A percentile compares a stretch with the other conserved stretches of the same genome.
Conservation (phyloP, 129 eudicot species). For the Sambucus nigra region DNA sequence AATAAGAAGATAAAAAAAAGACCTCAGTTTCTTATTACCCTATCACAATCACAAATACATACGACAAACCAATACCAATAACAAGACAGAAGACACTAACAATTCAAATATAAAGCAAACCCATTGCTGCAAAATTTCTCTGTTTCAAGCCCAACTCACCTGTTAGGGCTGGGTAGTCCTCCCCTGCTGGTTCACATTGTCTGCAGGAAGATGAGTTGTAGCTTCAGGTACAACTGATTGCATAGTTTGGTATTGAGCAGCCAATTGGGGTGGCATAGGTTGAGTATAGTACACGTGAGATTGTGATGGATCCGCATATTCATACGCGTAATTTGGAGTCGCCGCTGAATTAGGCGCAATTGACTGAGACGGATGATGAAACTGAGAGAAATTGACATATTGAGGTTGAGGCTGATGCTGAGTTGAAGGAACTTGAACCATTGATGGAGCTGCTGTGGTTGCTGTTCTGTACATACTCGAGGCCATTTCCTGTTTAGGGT, state of each 20-base stretch:
- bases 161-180: slow-evolving; percentile 23
- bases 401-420: slow-evolving; percentile 57
- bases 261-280: slow-evolving; percentile 46
- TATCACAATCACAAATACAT: slow-evolving; percentile 40
- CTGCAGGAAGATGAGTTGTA: slow-evolving; percentile 48
- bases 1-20: neutral
- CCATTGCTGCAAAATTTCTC: slow-evolving; percentile 50
- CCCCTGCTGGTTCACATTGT: slow-evolving; percentile 53
- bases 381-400: slow-evolving; percentile 55
- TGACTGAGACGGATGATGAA: slow-evolving; percentile 63
- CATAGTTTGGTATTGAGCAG: slow-evolving; percentile 76
- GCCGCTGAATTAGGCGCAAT: slow-evolving; percentile 39
- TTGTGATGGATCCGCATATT: slow-evolving; percentile 59
- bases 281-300: slow-evolving; percentile 65
- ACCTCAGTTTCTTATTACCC: slow-evolving; percentile 42
- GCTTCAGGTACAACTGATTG: slow-evolving; percentile 42
- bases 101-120: slow-evolving; percentile 18
- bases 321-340: slow-evolving; percentile 54
- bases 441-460: slow-evolving; percentile 32
- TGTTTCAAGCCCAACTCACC: slow-evolving; percentile 9
- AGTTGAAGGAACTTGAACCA: slow-evolving; percentile 50
- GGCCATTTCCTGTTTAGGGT: slow-evolving; percentile 48
- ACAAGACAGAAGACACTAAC: slow-evolving; percentile 19
- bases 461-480: slow-evolving; percentile 45
- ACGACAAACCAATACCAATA: slow-evolving; percentile 47